Conservation (phyloP, 2,329 filamentous ascomycete genomes). For the Fusarium humuli region DNA sequence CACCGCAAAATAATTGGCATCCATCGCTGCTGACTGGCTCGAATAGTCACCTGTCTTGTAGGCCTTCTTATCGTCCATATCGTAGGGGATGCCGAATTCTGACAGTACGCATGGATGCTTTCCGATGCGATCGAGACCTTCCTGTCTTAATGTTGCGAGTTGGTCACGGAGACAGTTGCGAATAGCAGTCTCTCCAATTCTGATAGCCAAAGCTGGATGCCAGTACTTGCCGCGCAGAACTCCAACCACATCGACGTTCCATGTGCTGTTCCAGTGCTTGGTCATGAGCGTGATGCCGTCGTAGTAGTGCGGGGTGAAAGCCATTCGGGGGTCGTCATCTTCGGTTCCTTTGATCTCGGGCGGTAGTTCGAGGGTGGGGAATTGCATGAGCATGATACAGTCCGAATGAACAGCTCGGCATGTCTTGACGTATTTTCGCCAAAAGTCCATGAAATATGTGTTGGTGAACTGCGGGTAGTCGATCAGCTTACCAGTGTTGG, state of each 20-base stretch:
- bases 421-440: slow-evolving; percentile 78
- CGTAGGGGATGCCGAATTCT: slow-evolving; percentile 97
- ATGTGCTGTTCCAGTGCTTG: slow-evolving; percentile 97
- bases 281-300: slow-evolving; percentile 97
- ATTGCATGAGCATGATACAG: slow-evolving; percentile 90
- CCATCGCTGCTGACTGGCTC: slow-evolving; percentile 90
- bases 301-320: slow-evolving; percentile 96
- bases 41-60: slow-evolving; percentile 97
- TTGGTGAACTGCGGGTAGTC: slow-evolving; percentile 91
- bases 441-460: slow-evolving; percentile 89
- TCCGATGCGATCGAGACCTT: slow-evolving; percentile 89
- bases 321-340: slow-evolving; percentile 90
- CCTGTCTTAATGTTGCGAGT: slow-evolving; percentile 81
- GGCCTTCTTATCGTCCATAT: slow-evolving; percentile 97
- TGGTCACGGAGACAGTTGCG: slow-evolving; percentile 93
- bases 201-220: slow-evolving; percentile 90
- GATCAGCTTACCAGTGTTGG: slow-evolving; percentile 76
- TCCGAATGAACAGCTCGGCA: slow-evolving; percentile 82
- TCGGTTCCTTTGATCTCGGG: slow-evolving; percentile 86
- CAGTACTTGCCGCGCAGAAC: slow-evolving; percentile 89
- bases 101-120: slow-evolving; percentile 90
- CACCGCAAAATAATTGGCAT: slow-evolving; percentile 94
- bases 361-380: slow-evolving; percentile 90
- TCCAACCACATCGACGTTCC: slow-evolving; percentile 97
- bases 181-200: slow-evolving; percentile 92